Evolutionary conservation across 495 filamentous ascomycete genomes (phyloP), one percentile per base, ranked within the genome.

Genomic region (Aspergillus coremiiformis): DNA sequence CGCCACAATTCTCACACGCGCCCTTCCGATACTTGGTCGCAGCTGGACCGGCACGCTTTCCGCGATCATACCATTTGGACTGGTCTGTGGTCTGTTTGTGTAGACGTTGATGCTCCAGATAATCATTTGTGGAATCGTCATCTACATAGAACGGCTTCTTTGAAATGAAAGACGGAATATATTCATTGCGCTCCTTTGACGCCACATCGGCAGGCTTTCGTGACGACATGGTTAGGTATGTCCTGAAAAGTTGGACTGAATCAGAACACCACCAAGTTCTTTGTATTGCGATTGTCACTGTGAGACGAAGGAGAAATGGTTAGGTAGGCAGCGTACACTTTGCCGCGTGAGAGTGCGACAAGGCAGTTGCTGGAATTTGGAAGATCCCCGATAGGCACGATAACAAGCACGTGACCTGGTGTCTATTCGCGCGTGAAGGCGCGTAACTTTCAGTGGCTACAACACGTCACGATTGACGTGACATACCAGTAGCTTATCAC

Each of bases 1-100:
- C 87, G 62, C 93, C 93, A 74, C 93, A 98, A 73, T 98, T 98
- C 69, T 95, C 90, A 70, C 93, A 98, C 37, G 93, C 89, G 59
- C 93, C 93, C 73, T 96, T 96, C 59, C 94, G 88, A 70, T 88
- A 98, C 64, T 96, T 97, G 54, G 93, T 98, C 24, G 89, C 89
- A 6, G 88, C 88, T 12, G 87, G 85, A 2, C 85, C 89, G 20
- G 78, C 69, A 61, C 87, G 85, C 68, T 84, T 85, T 55, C 89
- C 88, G 30, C 92, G 83, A 42, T 92, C 88, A 67, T 95, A 93
- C 89, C 89, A 95, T 79, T 85, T 87, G 19, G 87, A 82, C 61
- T 85, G 79, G 39, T 83, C 79, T 52, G 55, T 30, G 80, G 64
- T 58, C 52, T 74, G 69, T 57, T 85, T 85, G 44, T 91, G 86